These are phyloP conservation scores for Paraconiothyrium sp. DNA, from an alignment of 2,329 filamentous ascomycete genomes.

Conservation along the genomic window DNA sequence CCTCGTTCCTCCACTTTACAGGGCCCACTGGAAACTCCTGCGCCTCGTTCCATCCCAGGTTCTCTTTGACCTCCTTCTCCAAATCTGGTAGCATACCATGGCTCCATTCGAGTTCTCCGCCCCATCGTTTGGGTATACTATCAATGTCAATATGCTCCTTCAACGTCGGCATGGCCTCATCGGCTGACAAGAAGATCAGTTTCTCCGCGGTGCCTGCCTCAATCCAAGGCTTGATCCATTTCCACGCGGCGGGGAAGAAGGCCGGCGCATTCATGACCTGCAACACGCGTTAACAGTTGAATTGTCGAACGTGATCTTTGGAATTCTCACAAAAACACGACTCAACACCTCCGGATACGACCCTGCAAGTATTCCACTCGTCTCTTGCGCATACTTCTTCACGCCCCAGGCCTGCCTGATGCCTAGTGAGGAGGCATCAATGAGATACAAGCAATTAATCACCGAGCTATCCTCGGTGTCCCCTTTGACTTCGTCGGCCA, in stretches of 20 bases:
- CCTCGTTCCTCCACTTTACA: neutral
- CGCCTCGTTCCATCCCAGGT: neutral
- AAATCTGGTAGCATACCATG: conserved; percentile 50
- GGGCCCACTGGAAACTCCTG: neutral
- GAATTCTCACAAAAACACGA: neutral
- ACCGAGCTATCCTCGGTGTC: neutral
- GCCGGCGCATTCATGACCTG: conserved; percentile 88
- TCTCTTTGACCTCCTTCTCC: neutral
- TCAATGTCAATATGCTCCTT: conserved; percentile 80
- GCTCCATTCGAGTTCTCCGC: conserved; percentile 85
- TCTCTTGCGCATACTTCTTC: conserved; percentile 92
- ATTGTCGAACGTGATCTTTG: conserved; percentile 50
- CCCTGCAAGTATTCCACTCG: conserved; percentile 84
- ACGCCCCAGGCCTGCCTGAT: conserved; percentile 96
- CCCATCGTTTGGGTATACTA: conserved; percentile 92
- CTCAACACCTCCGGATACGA: conserved; percentile 78
- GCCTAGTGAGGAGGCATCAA: conserved; percentile 87
- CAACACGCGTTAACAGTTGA: conserved; percentile 74
- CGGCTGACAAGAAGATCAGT: conserved; percentile 83
- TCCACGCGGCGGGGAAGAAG: conserved; percentile 94
- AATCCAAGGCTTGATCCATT: conserved; percentile 95
- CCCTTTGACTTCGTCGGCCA: conserved; percentile 66
- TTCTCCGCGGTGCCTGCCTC: conserved; percentile 85
- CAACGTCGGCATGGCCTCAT: conserved; percentile 80
- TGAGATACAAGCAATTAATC: conserved; percentile 62